Conservation (phyloP, 352 stramenopile species). For the Pilasporangium apinafurcum region DNA sequence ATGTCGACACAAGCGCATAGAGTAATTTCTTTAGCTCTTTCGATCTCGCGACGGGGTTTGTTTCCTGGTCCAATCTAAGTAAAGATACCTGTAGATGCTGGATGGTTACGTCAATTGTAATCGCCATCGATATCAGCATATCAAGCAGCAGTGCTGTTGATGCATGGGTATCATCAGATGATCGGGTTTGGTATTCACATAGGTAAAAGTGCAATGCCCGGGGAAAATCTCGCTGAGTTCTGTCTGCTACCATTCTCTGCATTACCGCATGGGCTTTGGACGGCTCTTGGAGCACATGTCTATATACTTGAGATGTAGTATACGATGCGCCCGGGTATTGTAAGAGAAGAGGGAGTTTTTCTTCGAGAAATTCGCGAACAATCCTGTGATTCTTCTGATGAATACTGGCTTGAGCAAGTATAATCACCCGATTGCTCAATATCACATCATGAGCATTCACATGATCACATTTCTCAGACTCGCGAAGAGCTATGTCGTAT, state of each 20-base stretch:
- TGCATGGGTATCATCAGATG: too few species aligned
- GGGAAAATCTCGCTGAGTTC: slow-evolving; percentile 1
- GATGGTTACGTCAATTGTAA: slow-evolving; percentile 12
- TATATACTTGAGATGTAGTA: slow-evolving; percentile 2
- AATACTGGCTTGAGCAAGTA: neutral
- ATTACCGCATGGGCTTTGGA: neutral
- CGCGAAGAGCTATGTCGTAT: too few species aligned
- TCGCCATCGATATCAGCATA: slow-evolving; percentile 21
- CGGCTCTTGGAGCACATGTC: neutral
- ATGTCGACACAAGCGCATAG: slow-evolving; percentile 19
- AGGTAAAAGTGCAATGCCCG: slow-evolving; percentile 7
- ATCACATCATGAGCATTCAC: slow-evolving; percentile 7
- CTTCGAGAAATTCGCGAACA: neutral
- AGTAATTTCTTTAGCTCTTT: slow-evolving; percentile 24
- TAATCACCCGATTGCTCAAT: slow-evolving; percentile 5
- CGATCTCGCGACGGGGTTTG: slow-evolving; percentile 21
- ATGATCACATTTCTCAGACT: too few species aligned
- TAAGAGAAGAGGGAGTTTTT: neutral
- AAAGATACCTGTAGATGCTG: slow-evolving; percentile 16
- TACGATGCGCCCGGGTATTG: slow-evolving; percentile 3
- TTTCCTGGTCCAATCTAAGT: slow-evolving; percentile 16
- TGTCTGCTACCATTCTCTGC: slow-evolving; percentile 1
- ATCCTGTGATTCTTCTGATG: neutral
- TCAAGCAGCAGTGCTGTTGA: slow-evolving; percentile 1
- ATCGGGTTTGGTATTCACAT: neutral